Evolutionary conservation across 73 alveolate genomes (phyloP), one percentile per base, ranked within the genome.

Genomic region (Diophrys sp.): DNA sequence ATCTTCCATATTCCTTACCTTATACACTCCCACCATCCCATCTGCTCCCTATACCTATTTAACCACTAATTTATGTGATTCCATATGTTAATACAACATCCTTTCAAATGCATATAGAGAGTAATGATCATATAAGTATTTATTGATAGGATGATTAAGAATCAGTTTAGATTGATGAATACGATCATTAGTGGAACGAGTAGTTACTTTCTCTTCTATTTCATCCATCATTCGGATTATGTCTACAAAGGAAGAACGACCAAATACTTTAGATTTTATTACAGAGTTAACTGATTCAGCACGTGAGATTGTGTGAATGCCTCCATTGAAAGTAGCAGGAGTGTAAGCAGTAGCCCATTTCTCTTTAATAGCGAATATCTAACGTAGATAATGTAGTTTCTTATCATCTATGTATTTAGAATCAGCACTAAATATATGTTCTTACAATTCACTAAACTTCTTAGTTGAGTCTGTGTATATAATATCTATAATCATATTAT

Each of bases 271-370:
- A 5, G 74, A 31, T 5, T 28, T 71, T 23, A 78, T 78, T 29
- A 78, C 32, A 31, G 70, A 54, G 71, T 70, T 8, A 25, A 78
- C 80, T 2, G 87, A 67, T 23, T 78, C 87, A 18, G 87, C 71
- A 14, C 87, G 31, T 11, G 80, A 67, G 29, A 78, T 31, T 14
- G 80, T 66, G 62, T 78, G 87, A 1, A 70, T 33, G 71, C 56
- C 87, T 25, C 87, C 70, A 2, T 77, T 55, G 67, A 78, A 78
- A 11, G 25, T 29, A 11, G 80, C 31, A 14, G 33, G 28, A 23
- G 31, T 75, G 29, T 67, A 71, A 8, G 87, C 79, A 2, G 81
- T 27, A 1, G 87, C 87, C 87, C 87, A 78, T 54, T 70, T 78
- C 11, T 78, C 87, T 53, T 78, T 78, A 5, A 31, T 71, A 2